A percentile compares a stretch with the other conserved stretches of the same genome.
Evolutionary conservation across 371 early-diverging fungal genomes (phyloP).

Genomic region (Mortierella sp.): DNA sequence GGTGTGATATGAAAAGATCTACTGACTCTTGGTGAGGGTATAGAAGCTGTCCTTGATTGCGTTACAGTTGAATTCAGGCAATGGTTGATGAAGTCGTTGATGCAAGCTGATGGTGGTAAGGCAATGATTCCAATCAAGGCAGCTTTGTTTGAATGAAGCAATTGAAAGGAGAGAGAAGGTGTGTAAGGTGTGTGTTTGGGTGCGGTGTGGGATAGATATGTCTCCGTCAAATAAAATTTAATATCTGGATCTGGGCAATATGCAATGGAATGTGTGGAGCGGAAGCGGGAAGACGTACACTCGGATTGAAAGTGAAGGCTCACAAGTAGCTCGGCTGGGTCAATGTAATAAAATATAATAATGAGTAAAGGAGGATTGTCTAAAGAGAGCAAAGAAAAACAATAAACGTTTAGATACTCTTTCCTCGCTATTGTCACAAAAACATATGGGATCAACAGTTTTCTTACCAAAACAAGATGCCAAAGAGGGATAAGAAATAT

Average conservation of each 20-base stretch:
- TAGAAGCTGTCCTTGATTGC: too few relatives aligned
- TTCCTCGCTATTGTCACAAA: too few relatives aligned
- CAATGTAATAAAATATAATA: not conserved
- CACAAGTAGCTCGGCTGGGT: too few relatives aligned
- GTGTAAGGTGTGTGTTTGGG: not conserved
- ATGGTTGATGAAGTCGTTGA: too few relatives aligned
- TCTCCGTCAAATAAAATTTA: not conserved
- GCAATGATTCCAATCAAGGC: not conserved
- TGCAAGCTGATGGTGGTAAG: not conserved
- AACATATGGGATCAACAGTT: too few relatives aligned
- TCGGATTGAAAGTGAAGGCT: not conserved
- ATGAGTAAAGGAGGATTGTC: not conserved
- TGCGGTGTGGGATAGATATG: not conserved
- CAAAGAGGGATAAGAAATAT: too few relatives aligned
- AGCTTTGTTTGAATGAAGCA: not conserved
- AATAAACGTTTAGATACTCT: too few relatives aligned
- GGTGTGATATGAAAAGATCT: too few relatives aligned
- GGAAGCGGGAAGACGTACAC: conserved; percentile 1
- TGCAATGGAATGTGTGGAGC: conserved; percentile 6
- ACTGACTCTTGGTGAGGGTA: too few relatives aligned
- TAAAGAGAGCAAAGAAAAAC: too few relatives aligned
- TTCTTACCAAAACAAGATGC: too few relatives aligned
- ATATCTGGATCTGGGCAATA: not conserved
- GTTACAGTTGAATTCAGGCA: too few relatives aligned
- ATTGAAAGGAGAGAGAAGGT: not conserved